A percentile compares a stretch with the other conserved stretches of the same genome.
Evolutionary conservation across 495 filamentous ascomycete species (phyloP).

Genomic region (Aspergillus biplanus): DNA sequence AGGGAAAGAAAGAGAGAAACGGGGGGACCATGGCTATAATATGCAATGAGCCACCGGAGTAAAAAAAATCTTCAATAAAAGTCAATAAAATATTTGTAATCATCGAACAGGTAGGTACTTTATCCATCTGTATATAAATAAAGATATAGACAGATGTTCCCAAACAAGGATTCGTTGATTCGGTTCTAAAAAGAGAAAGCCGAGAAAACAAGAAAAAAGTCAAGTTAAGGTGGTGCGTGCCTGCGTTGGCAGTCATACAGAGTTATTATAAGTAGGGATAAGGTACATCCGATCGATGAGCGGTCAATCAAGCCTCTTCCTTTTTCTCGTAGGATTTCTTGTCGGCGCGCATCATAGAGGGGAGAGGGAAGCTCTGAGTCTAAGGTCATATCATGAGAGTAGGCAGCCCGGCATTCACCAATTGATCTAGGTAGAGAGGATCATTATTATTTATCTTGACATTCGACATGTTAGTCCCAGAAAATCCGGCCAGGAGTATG

Average conservation of each 20-base stretch:
- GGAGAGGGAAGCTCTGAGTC: no score
- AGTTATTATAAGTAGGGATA: not conserved
- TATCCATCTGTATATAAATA: not conserved
- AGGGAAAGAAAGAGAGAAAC: not conserved
- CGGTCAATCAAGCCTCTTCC: not conserved
- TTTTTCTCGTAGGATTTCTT: not conserved
- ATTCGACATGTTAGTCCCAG: not conserved
- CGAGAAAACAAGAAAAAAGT: not conserved
- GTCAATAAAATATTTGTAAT: not conserved
- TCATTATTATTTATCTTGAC: not conserved
- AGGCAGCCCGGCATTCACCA: no score
- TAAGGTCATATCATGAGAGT: no score
- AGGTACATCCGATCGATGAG: not conserved
- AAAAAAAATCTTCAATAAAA: not conserved
- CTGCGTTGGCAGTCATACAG: not conserved
- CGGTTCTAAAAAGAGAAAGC: not conserved
- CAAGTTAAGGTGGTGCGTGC: not conserved
- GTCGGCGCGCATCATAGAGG: not conserved
- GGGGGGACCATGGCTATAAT: slow-evolving; percentile 1
- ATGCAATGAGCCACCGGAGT: not conserved
- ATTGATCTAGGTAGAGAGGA: not conserved
- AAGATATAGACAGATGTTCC: not conserved
- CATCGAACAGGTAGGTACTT: not conserved
- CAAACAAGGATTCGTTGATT: not conserved
- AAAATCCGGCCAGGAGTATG: not conserved